Evolutionary conservation across 1,284 basidiomycete genomes (phyloP), one percentile per base, ranked within the genome.

Genomic region (Retiboletus flavoniger): DNA sequence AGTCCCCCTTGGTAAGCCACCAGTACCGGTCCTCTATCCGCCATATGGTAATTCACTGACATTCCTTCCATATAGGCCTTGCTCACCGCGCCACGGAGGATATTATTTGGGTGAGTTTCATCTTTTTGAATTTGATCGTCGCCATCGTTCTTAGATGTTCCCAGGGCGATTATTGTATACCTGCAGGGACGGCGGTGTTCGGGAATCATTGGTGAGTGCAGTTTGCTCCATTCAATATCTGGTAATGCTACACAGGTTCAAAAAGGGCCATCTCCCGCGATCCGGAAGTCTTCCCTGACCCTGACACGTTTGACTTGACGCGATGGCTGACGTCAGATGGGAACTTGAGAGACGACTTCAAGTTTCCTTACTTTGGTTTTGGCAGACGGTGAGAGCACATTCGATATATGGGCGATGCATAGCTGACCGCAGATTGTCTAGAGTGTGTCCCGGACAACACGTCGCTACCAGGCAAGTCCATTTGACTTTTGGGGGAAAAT

Each of bases 371-470:
- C 29, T 62, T 59, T 56, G 56, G 56, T 7, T 59, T 59, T n/a
- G 60, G 60, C 2, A 48, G 60, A 36, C 46, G 56, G 50, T 59
- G 31, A 48, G 51, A 14, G 3, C n/a, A 3, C 21, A n/a, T 9
- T 28, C 16, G 11, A 17, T 3, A 8, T 7, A 11, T 7, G 2
- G 5, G 16, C 2, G 16, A 4, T 21, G 16, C 29, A 3, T 28
- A 14, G 26, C n/a, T 43, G 21, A 53, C 16, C n/a, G 19, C 3
- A 11, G 16, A 28, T 17, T 17, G 3, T 51, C 16, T 28, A 63
- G 54, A 4, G 45, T 53, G 14, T 60, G 60, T 29, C 61, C 63
- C 1, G 61, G 54, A 34, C 57, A 58, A 36, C 46, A 61, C n/a
- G 9, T 58, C 28, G 50, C 50, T 4, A 44, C n/a, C 13, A 51